phyloP scores from a whole-genome alignment of 2,329 filamentous ascomycete genomes.

The Cordyceps militaris region DNA sequence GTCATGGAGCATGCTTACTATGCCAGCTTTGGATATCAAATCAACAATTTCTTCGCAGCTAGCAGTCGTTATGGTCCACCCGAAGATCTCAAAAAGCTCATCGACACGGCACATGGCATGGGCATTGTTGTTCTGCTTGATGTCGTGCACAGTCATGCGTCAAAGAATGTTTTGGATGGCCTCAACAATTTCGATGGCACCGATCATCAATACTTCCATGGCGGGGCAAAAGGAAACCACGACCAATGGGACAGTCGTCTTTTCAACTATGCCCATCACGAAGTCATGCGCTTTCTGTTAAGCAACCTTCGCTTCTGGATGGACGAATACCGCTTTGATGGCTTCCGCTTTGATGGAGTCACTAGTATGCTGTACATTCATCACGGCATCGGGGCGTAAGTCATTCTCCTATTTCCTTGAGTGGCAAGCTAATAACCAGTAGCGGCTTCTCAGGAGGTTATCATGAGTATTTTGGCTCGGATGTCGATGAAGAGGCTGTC shows the following conservation, averaged over 20 bases:
- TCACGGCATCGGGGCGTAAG: constrained; percentile 93
- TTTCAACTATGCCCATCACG: constrained; percentile 94
- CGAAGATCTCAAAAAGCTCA: constrained; percentile 91
- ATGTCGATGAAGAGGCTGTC: constrained; percentile 87
- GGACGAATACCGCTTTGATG: constrained; percentile 95
- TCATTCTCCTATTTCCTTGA: constrained; percentile 13
- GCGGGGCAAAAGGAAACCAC: constrained; percentile 74
- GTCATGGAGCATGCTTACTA: constrained; percentile 99
- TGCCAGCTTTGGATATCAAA: constrained; percentile 95
- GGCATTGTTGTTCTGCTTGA: constrained; percentile 89
- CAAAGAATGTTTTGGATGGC: constrained; percentile 93
- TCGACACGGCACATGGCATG: constrained; percentile 88
- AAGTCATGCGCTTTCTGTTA: constrained; percentile 89
- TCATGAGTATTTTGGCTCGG: constrained; percentile 90
- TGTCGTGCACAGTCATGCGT: constrained; percentile 95
- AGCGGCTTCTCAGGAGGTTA: constrained; percentile 96
- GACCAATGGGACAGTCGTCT: constrained; percentile 93
- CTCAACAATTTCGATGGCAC: constrained; percentile 94
- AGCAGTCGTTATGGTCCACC: constrained; percentile 91
- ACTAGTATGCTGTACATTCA: constrained; percentile 97
- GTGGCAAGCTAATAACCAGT: constrained; percentile 19
- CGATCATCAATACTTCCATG: constrained; percentile 94
- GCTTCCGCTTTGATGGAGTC: constrained; percentile 95
- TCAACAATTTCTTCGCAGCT: constrained; percentile 98
- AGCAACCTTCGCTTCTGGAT: constrained; percentile 98